Conservation (phyloP, 2,329 filamentous ascomycete species). For the Ceratocystis harringtonii region DNA sequence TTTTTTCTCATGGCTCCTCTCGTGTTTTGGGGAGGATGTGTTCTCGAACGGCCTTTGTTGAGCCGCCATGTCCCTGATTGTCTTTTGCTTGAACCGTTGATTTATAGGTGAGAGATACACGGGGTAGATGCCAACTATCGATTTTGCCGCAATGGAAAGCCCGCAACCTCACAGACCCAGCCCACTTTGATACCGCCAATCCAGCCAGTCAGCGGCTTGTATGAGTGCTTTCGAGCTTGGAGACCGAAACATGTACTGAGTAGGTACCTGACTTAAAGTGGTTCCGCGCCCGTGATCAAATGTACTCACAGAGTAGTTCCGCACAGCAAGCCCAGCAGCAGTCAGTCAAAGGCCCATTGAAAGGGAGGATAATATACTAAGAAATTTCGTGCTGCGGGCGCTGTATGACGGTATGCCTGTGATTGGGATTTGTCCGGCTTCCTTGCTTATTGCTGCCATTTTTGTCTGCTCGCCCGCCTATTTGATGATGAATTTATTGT, state of each 20-base stretch:
- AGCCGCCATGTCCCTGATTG: not conserved
- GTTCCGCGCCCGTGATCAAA: not conserved
- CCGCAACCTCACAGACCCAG: not conserved
- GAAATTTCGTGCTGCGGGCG: not conserved
- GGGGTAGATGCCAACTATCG: not conserved
- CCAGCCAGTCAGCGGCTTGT: not conserved
- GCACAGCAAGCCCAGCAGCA: no score
- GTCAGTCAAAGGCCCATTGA: no score
- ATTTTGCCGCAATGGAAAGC: not conserved
- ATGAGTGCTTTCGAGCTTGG: not conserved
- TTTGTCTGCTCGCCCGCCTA: not conserved
- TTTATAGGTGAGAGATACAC: not conserved
- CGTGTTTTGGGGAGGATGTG: not conserved
- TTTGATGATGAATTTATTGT: not conserved
- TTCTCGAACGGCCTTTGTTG: conserved; percentile 5
- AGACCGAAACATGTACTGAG: not conserved
- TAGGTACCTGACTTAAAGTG: conserved; percentile 3
- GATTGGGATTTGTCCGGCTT: not conserved
- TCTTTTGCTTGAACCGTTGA: not conserved
- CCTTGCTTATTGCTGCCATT: not conserved
- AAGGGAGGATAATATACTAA: no score
- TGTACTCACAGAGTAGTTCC: not conserved
- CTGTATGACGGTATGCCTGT: not conserved
- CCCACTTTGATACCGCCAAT: not conserved
- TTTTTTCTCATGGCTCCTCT: not conserved